Evolutionary conservation across 768 basidiomycete genomes (phyloP).

Genomic region (Strobilomyces dryophilus): DNA sequence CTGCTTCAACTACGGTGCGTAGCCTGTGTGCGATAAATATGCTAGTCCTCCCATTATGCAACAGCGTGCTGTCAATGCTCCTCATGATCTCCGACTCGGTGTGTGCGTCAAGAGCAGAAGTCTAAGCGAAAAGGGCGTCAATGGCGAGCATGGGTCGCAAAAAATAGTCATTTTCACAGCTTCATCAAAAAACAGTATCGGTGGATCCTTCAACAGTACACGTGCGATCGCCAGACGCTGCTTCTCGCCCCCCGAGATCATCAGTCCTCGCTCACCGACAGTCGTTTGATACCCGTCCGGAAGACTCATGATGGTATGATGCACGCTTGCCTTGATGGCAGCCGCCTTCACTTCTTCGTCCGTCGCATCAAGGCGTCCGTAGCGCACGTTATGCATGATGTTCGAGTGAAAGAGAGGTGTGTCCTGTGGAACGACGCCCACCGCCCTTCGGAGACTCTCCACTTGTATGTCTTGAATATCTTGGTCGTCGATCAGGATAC

Average conservation of each 20-base stretch:
- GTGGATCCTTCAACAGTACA: slow-evolving; percentile 89
- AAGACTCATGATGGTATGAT: slow-evolving; percentile 70
- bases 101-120: slow-evolving; percentile 91
- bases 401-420: slow-evolving; percentile 97
- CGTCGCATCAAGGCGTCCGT: slow-evolving; percentile 81
- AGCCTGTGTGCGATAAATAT: slow-evolving; percentile 96
- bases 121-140: slow-evolving; percentile 43
- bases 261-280: slow-evolving; percentile 94
- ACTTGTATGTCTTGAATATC: slow-evolving; percentile 72
- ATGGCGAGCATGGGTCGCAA: slow-evolving; percentile 1
- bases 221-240: slow-evolving; percentile 94
- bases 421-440: slow-evolving; percentile 97
- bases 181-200: slow-evolving; percentile 97
- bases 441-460: slow-evolving; percentile 61
- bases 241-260: slow-evolving; percentile 99
- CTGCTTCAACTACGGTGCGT: slow-evolving; percentile 87
- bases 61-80: slow-evolving; percentile 79
- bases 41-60: slow-evolving; percentile 80
- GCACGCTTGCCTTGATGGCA: slow-evolving; percentile 82
- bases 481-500: slow-evolving; percentile 87
- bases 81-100: slow-evolving; percentile 95
- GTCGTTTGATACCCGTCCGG: slow-evolving; percentile 87
- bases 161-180: slow-evolving; percentile 57
- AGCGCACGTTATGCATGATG: slow-evolving; percentile 92
- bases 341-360: slow-evolving; percentile 89